These are phyloP conservation scores for Penicillium herquei DNA, from an alignment of 495 filamentous ascomycete genomes.

Conservation along the genomic window DNA sequence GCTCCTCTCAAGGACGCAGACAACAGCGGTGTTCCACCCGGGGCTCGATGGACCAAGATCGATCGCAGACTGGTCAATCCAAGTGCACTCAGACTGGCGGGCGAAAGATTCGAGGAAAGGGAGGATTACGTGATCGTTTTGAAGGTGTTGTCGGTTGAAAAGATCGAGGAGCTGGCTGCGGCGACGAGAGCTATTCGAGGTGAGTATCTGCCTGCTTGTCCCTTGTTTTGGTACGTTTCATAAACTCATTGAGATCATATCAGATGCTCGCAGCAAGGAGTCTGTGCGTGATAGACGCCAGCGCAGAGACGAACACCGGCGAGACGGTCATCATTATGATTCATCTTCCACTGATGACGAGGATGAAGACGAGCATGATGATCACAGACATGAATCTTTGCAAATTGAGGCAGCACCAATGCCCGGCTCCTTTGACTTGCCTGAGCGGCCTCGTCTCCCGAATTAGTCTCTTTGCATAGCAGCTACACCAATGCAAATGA, in stretches of 20 bases:
- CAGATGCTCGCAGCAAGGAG: slow-evolving; percentile 39
- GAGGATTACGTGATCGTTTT: slow-evolving; percentile 84
- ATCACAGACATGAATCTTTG: slow-evolving; percentile 22
- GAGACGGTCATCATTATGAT: slow-evolving; percentile 30
- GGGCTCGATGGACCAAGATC: slow-evolving; percentile 88
- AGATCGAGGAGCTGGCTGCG: slow-evolving; percentile 75
- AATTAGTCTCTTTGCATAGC: slow-evolving; percentile 12
- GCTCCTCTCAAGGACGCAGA: slow-evolving; percentile 78
- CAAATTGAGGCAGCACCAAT: slow-evolving; percentile 33
- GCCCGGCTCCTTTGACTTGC: slow-evolving; percentile 12
- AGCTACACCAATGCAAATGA: not conserved
- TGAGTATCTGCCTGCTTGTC: slow-evolving; percentile 31
- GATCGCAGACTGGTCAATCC: slow-evolving; percentile 80
- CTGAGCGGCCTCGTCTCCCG: slow-evolving; percentile 16
- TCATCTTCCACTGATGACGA: slow-evolving; percentile 43
- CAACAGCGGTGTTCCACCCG: slow-evolving; percentile 71
- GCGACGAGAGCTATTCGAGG: slow-evolving; percentile 76
- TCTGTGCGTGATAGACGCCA: slow-evolving; percentile 34
- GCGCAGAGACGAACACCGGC: slow-evolving; percentile 31
- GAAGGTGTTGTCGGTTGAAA: slow-evolving; percentile 73
- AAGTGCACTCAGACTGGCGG: slow-evolving; percentile 68
- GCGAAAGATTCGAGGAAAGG: slow-evolving; percentile 79
- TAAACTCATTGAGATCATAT: slow-evolving; percentile 8
- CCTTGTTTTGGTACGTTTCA: not conserved
- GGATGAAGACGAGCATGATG: slow-evolving; percentile 27